Conservation (phyloP, 768 basidiomycete genomes). For the Chalciporus pseudorubinellus region DNA sequence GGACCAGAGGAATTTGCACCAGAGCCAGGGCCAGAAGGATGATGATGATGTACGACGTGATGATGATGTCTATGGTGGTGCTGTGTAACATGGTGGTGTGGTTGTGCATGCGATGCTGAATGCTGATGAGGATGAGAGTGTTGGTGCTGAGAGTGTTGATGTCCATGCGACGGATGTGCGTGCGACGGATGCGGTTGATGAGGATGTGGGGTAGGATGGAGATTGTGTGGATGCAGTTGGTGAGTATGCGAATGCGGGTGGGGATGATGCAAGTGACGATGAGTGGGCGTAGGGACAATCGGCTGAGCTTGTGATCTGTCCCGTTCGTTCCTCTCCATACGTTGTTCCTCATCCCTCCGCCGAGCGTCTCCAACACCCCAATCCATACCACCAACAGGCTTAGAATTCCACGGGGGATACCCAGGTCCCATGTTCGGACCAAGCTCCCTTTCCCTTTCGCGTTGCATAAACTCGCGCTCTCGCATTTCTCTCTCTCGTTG, state of each 20-base stretch:
- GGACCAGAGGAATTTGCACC: conserved; percentile 26
- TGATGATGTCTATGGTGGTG: conserved; percentile 43
- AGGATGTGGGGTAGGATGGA: conserved; percentile 11
- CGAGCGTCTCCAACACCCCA: conserved; percentile 34
- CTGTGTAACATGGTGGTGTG: conserved; percentile 29
- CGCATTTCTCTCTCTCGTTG: conserved; percentile 29
- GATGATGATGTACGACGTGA: conserved; percentile 51
- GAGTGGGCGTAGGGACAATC: conserved; percentile 20
- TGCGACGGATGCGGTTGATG: conserved; percentile 28
- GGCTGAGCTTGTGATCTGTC: conserved; percentile 27
- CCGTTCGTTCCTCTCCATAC: conserved; percentile 22
- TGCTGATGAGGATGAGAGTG: conserved; percentile 21
- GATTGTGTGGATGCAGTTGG: conserved; percentile 26
- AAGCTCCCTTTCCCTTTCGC: conserved; percentile 20
- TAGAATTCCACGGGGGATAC: conserved; percentile 33
- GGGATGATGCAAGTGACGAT: conserved; percentile 34
- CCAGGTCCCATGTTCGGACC: conserved; percentile 22
- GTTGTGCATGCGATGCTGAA: conserved; percentile 28
- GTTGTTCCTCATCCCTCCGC: conserved; percentile 37
- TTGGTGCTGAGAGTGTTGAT: conserved; percentile 34
- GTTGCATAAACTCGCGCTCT: conserved; percentile 10
- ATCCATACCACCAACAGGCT: conserved; percentile 30
- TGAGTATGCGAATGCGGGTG: conserved; percentile 36
- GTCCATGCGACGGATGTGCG: conserved; percentile 30
- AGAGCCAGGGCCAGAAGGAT: conserved; percentile 35